Percentiles rank a stretch among this genome's conserved stretches.
These are phyloP conservation scores for Trichophyton mentagrophytes DNA, from an alignment of 2,329 filamentous ascomycete genomes.

Conservation along the genomic window DNA sequence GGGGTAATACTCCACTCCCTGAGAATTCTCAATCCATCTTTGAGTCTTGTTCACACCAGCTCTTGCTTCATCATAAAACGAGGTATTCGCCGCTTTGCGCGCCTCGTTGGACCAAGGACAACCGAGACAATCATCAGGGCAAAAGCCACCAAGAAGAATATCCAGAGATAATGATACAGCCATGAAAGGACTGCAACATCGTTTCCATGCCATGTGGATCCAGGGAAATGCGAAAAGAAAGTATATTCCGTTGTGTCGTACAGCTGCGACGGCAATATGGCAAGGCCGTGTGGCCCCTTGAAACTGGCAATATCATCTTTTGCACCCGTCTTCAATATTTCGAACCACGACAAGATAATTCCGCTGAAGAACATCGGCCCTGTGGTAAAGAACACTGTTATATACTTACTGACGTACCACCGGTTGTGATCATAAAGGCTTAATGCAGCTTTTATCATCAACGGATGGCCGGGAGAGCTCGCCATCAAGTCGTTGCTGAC, in stretches of 20 bases:
- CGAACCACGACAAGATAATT: slow-evolving; percentile 8
- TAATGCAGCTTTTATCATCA: slow-evolving; percentile 9
- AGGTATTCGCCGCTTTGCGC: neutral
- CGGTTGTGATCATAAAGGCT: slow-evolving; percentile 7
- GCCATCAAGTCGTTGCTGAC: slow-evolving; percentile 14
- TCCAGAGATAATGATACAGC: slow-evolving; percentile 3
- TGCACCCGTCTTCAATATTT: neutral
- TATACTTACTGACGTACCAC: slow-evolving; percentile 10
- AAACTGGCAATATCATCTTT: neutral
- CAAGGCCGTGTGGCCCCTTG: neutral
- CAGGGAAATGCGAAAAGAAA: slow-evolving; percentile 7
- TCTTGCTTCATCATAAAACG: slow-evolving; percentile 1
- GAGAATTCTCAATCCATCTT: neutral
- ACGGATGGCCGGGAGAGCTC: slow-evolving; percentile 8
- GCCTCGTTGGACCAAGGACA: neutral
- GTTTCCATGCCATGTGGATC: slow-evolving; percentile 7
- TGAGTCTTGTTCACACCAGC: neutral
- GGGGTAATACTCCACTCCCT: neutral
- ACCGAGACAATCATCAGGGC: neutral
- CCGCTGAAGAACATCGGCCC: slow-evolving; percentile 10
- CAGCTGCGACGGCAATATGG: slow-evolving; percentile 1
- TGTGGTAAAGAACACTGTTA: slow-evolving; percentile 12
- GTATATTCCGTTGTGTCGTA: slow-evolving; percentile 6
- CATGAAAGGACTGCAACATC: slow-evolving; percentile 4
- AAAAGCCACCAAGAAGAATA: neutral